Evolutionary conservation across 345 rosid genomes (phyloP).

Genomic region (Eucalyptus curtisii): DNA sequence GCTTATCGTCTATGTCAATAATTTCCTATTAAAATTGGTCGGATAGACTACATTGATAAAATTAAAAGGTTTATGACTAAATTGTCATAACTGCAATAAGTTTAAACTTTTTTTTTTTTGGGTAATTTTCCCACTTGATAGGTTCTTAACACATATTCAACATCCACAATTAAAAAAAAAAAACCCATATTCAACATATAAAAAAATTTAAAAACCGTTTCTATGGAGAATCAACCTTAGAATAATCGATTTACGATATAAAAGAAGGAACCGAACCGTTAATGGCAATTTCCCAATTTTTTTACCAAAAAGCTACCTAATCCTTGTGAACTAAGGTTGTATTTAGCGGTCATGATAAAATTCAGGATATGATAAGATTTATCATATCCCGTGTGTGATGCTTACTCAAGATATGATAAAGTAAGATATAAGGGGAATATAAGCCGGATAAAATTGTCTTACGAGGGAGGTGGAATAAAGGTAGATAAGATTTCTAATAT

Average conservation of each 20-base stretch:
- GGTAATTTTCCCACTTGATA: background rate
- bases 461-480: fast-evolving
- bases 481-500: too few relatives aligned
- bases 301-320: background rate
- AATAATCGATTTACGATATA: fast-evolving
- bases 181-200: background rate
- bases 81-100: fast-evolving
- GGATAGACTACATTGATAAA: too few relatives aligned
- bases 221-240: background rate
- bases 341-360: fast-evolving
- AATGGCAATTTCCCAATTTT: background rate
- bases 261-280: background rate
- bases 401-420: fast-evolving
- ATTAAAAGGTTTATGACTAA: too few relatives aligned
- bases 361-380: fast-evolving
- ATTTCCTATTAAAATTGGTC: too few relatives aligned
- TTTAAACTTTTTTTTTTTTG: too few relatives aligned
- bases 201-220: background rate
- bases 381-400: fast-evolving
- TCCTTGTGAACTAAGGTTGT: background rate
- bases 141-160: background rate
- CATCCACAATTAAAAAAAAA: background rate
- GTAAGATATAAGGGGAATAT: fast-evolving
- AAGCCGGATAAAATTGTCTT: fast-evolving
- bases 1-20: fast-evolving